These are phyloP conservation scores for Geotrichum bryndzae DNA, from an alignment of 1,139 yeast species.

Conservation along the genomic window DNA sequence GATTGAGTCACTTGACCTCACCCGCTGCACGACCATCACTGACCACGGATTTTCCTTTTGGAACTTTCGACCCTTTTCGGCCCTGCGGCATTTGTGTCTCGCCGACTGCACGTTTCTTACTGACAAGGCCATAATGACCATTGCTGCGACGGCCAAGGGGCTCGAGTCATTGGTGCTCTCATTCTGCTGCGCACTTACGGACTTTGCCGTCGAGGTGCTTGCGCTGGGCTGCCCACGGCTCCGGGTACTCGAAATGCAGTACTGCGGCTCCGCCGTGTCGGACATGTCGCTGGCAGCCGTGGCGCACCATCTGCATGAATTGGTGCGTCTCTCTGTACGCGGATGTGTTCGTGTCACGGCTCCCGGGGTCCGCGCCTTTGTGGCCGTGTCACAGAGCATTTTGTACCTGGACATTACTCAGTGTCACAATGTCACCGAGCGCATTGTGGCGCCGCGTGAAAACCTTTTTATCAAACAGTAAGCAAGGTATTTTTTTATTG, in stretches of 20 bases:
- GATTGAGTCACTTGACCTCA: conserved; percentile 53
- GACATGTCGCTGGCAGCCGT: conserved; percentile 60
- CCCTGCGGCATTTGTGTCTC: conserved; percentile 47
- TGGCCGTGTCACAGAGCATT: conserved; percentile 47
- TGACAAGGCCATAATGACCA: conserved; percentile 56
- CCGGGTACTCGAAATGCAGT: conserved; percentile 52
- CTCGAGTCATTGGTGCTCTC: conserved; percentile 55
- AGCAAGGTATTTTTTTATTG: neutral
- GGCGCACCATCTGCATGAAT: conserved; percentile 47
- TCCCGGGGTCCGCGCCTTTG: conserved; percentile 63
- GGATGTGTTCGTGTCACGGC: conserved; percentile 74
- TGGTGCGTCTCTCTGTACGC: conserved; percentile 48
- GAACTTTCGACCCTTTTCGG: conserved; percentile 51
- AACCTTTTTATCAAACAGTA: neutral
- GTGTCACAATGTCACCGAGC: conserved; percentile 43
- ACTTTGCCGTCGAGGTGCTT: conserved; percentile 58
- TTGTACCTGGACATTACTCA: conserved; percentile 57
- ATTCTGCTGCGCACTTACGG: conserved; percentile 71
- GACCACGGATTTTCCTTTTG: conserved; percentile 67
- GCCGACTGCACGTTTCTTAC: conserved; percentile 71
- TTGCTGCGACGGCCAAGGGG: conserved; percentile 56
- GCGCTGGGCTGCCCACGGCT: conserved; percentile 59
- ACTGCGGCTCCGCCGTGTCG: conserved; percentile 76
- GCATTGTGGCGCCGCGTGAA: neutral
- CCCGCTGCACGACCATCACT: conserved; percentile 72